Percentiles rank a stretch among this genome's conserved stretches.
Evolutionary conservation across 2,329 filamentous ascomycete genomes (phyloP).

Genomic region (Aspergillus fischeri): DNA sequence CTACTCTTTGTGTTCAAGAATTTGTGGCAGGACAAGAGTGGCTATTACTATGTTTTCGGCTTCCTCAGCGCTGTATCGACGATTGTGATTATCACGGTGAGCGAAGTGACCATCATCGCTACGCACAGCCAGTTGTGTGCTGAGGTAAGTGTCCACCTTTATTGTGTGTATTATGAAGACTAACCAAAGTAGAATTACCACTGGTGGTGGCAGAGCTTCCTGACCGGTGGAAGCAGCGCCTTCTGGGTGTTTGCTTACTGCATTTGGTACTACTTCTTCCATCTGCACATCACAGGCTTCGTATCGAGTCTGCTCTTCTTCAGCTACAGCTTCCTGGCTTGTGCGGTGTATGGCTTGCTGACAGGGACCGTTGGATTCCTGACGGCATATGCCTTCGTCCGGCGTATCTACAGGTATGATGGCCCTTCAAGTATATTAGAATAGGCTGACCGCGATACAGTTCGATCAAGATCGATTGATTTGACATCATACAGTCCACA

Average conservation of each 20-base stretch:
- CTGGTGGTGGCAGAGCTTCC: conserved; percentile 91
- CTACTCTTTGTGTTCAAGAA: conserved; percentile 83
- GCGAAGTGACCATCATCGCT: conserved; percentile 78
- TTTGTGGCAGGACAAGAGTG: conserved; percentile 84
- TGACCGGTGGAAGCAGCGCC: conserved; percentile 70
- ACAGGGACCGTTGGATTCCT: conserved; percentile 82
- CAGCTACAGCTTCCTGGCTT: conserved; percentile 76
- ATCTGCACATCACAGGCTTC: conserved; percentile 75
- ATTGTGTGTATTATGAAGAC: not conserved
- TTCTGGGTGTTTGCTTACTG: conserved; percentile 82
- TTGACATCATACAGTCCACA: not conserved
- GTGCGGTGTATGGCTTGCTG: conserved; percentile 73
- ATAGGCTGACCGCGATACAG: conserved; percentile 17
- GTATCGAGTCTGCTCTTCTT: conserved; percentile 80
- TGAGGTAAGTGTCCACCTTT: conserved; percentile 49
- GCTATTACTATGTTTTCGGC: conserved; percentile 89
- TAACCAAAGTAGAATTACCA: conserved; percentile 61
- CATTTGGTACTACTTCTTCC: conserved; percentile 76
- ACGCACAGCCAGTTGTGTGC: conserved; percentile 78
- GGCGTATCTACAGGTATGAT: conserved; percentile 73
- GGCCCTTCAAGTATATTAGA: conserved; percentile 22
- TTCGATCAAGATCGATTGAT: conserved; percentile 33
- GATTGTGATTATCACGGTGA: conserved; percentile 70
- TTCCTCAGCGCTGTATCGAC: conserved; percentile 71
- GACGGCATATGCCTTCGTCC: conserved; percentile 77